These are phyloP conservation scores for Sclerotinia nivalis DNA, from an alignment of 2,329 filamentous ascomycete genomes.

Conservation along the genomic window DNA sequence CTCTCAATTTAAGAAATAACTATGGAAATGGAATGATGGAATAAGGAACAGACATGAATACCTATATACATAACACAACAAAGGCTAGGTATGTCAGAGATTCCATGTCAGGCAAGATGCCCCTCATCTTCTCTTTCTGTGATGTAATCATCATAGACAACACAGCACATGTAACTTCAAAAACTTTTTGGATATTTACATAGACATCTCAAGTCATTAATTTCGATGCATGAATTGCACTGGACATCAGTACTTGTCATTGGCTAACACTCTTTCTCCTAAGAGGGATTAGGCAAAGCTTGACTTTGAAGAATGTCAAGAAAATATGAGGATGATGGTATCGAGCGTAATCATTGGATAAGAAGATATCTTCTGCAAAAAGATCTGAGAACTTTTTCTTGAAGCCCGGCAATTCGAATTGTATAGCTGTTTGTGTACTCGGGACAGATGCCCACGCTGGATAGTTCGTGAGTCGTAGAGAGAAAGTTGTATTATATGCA, in stretches of 20 bases:
- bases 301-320: neutral
- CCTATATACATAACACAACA: neutral
- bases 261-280: neutral
- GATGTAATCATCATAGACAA: neutral
- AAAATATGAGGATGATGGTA: neutral
- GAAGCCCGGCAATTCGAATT: neutral
- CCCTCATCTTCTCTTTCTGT: neutral
- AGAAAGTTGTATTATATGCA: neutral
- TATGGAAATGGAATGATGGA: neutral
- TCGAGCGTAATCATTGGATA: neutral
- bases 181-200: neutral
- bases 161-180: conserved; percentile 6
- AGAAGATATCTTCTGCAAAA: neutral
- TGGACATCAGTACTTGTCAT: neutral
- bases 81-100: neutral
- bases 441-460: neutral
- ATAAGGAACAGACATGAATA: neutral
- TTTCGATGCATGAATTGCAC: neutral
- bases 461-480: neutral
- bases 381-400: neutral
- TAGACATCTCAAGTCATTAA: neutral
- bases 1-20: neutral
- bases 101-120: neutral
- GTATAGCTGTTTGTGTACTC: neutral
- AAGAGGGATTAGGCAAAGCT: neutral